A percentile compares a stretch with the other conserved stretches of the same genome.
These are phyloP conservation scores for Colletotrichum tofieldiae DNA, from an alignment of 2,329 filamentous ascomycete species.

Conservation along the genomic window DNA sequence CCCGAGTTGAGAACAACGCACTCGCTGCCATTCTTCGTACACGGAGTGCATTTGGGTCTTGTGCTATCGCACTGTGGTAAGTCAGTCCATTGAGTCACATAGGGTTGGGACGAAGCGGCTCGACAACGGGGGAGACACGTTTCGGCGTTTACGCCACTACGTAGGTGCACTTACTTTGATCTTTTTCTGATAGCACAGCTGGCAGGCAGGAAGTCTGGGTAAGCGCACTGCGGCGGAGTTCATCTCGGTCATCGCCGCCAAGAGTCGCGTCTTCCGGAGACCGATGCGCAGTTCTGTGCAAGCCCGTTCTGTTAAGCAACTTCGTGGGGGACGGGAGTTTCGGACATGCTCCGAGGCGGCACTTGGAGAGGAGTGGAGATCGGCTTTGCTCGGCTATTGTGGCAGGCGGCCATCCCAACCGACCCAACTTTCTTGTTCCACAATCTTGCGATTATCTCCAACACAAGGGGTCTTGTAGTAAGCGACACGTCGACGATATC, in stretches of 20 bases:
- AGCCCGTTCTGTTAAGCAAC: constrained; percentile 9
- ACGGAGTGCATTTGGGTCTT: constrained; percentile 50
- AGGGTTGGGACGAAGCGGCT: not conserved
- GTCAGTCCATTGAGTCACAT: not conserved
- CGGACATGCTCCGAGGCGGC: constrained; percentile 20
- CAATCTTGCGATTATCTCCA: not conserved
- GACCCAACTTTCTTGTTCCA: not conserved
- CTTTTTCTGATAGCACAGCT: constrained; percentile 40
- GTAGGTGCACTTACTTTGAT: constrained; percentile 29
- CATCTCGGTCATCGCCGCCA: constrained; percentile 19
- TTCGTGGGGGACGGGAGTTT: not conserved
- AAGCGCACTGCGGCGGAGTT: constrained; percentile 4
- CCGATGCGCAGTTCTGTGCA: not conserved
- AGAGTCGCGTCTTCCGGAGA: not conserved
- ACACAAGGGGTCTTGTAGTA: too few relatives aligned
- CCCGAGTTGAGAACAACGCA: constrained; percentile 50
- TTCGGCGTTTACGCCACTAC: not conserved
- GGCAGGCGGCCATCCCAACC: not conserved
- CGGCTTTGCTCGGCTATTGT: constrained; percentile 28
- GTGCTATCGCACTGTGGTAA: constrained; percentile 48
- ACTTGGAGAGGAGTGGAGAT: not conserved
- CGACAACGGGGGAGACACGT: not conserved
- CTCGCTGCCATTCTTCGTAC: constrained; percentile 46
- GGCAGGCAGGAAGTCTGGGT: constrained; percentile 38
- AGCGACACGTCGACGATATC: not conserved